Conservation (phyloP, 2,329 filamentous ascomycete genomes). For the Sclerotinia sclerotiorum region DNA sequence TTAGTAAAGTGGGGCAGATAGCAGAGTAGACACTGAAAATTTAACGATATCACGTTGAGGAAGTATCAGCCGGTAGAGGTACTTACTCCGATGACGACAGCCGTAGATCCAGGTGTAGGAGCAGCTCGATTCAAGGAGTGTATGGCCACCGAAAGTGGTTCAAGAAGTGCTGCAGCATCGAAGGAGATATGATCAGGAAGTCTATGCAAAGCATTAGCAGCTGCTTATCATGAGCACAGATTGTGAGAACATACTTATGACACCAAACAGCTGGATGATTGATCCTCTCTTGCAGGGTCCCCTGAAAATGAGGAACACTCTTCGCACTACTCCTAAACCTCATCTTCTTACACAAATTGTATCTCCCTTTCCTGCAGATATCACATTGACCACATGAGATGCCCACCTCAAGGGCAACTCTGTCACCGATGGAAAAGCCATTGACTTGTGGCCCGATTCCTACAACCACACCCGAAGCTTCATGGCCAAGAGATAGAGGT, state of each 20-base stretch:
- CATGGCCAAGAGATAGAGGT: conserved; percentile 64
- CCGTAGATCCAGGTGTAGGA: conserved; percentile 53
- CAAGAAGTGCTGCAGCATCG: conserved; percentile 59
- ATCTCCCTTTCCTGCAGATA: conserved; percentile 82
- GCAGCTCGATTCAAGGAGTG: conserved; percentile 59
- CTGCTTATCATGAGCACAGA: too few relatives aligned
- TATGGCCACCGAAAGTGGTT: conserved; percentile 62
- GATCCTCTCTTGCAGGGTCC: conserved; percentile 61
- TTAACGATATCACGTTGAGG: neutral
- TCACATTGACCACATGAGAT: conserved; percentile 88
- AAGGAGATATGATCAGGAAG: conserved; percentile 60
- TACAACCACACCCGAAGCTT: conserved; percentile 59
- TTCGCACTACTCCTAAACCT: conserved; percentile 63
- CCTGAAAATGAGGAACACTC: conserved; percentile 62
- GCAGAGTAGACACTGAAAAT: neutral
- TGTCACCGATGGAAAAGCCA: conserved; percentile 55
- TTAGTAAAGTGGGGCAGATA: neutral
- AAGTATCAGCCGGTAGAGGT: neutral
- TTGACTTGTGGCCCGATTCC: conserved; percentile 54
- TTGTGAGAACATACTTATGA: conserved; percentile 51
- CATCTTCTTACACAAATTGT: conserved; percentile 63
- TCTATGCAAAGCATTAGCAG: conserved; percentile 40
- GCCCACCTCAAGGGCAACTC: conserved; percentile 80
- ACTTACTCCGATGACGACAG: conserved; percentile 58
- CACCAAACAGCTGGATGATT: conserved; percentile 64